Evolutionary conservation across 2,329 filamentous ascomycete species (phyloP).

Genomic region (Hypomyces rosellus): DNA sequence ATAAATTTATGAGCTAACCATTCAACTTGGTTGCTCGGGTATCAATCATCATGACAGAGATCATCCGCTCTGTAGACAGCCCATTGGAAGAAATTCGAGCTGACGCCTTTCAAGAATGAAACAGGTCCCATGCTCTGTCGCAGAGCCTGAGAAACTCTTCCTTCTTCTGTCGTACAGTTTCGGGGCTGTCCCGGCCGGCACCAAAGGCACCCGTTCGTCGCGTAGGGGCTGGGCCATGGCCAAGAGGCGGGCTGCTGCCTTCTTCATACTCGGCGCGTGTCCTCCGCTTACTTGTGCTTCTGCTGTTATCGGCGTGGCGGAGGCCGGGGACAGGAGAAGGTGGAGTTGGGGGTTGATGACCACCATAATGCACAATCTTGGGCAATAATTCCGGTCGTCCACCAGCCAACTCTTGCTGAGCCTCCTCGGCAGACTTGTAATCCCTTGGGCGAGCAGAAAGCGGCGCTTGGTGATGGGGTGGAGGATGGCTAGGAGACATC

Average conservation of each 20-base stretch:
- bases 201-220: constrained; percentile 66
- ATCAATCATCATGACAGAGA: not conserved
- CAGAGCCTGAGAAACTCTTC: constrained; percentile 87
- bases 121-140: constrained; percentile 89
- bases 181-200: constrained; percentile 74
- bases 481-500: constrained; percentile 70
- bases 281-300: constrained; percentile 64
- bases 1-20: not conserved
- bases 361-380: constrained; percentile 90
- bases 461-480: constrained; percentile 42
- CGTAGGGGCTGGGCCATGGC: constrained; percentile 59
- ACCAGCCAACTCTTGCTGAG: constrained; percentile 80
- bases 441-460: constrained; percentile 66
- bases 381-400: constrained; percentile 90
- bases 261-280: constrained; percentile 90
- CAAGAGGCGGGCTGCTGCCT: constrained; percentile 77
- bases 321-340: constrained; percentile 65
- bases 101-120: constrained; percentile 66
- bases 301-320: constrained; percentile 42
- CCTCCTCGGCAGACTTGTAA: constrained; percentile 93
- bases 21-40: not conserved
- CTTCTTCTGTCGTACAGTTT: constrained; percentile 78
- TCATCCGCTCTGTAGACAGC: not conserved
- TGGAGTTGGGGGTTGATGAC: constrained; percentile 87
- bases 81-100: not conserved